Percentiles rank a stretch among this genome's conserved stretches.
Conservation (phyloP, 495 filamentous ascomycete species). For the Entonaema liquescens region DNA sequence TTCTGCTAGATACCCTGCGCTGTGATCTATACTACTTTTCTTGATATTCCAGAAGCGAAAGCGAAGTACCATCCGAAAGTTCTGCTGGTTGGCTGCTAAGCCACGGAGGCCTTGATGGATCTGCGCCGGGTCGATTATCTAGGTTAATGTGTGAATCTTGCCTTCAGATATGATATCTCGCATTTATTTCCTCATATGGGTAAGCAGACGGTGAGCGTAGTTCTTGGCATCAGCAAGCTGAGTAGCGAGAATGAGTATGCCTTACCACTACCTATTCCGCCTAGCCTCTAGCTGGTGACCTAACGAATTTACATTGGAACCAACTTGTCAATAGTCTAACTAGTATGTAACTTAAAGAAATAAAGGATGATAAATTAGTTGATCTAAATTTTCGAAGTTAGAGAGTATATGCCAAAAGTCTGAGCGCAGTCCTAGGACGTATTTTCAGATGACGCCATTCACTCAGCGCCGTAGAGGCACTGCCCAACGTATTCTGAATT, state of each 20-base stretch:
- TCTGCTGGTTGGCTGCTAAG: background rate
- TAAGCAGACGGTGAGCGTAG: background rate
- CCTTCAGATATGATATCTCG: background rate
- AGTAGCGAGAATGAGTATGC: background rate
- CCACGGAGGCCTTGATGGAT: background rate
- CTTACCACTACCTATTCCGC: background rate
- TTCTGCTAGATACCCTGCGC: constrained; percentile 19
- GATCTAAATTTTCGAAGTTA: too few relatives aligned
- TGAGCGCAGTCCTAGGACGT: too few relatives aligned
- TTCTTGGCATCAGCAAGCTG: constrained; percentile 8
- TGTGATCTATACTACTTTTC: constrained; percentile 1
- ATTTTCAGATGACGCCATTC: too few relatives aligned
- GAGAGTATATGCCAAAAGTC: too few relatives aligned
- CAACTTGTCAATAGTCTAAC: too few relatives aligned
- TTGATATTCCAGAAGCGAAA: background rate
- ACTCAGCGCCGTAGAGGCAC: too few relatives aligned
- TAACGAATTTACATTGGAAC: background rate
- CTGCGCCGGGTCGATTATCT: background rate
- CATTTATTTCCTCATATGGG: background rate
- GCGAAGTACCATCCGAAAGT: background rate
- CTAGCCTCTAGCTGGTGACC: background rate
- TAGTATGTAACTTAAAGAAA: too few relatives aligned
- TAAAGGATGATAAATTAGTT: too few relatives aligned
- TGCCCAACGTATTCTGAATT: too few relatives aligned
- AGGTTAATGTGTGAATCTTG: background rate